A percentile compares a stretch with the other conserved stretches of the same genome.
Conservation (phyloP, 768 basidiomycete genomes). For the Termitomyces bulborhizus region DNA sequence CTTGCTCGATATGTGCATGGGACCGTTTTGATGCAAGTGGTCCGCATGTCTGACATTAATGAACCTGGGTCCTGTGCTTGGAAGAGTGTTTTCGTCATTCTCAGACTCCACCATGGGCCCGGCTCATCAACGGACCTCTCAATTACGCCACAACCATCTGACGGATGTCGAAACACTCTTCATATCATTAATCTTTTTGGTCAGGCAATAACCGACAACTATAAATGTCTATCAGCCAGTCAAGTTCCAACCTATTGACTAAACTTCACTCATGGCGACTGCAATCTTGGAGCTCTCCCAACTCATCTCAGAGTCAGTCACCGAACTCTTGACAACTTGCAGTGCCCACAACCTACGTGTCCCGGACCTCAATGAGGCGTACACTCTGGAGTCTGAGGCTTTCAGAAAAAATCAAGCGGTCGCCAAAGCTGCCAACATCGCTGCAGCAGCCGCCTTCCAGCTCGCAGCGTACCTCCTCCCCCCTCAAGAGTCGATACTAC, state of each 20-base stretch:
- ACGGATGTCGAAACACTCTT: background rate
- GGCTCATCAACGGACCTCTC: background rate
- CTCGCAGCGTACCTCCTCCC: conserved; percentile 22
- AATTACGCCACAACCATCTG: background rate
- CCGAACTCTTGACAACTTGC: conserved; percentile 19
- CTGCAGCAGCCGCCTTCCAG: conserved; percentile 27
- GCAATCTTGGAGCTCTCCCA: conserved; percentile 10
- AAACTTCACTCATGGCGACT: conserved; percentile 1
- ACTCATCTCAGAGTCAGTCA: conserved; percentile 15
- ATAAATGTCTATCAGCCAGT: background rate
- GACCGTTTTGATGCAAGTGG: background rate
- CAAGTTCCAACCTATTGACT: background rate
- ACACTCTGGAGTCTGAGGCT: conserved; percentile 19
- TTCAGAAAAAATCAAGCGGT: conserved; percentile 22
- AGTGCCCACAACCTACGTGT: conserved; percentile 10
- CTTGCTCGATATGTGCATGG: background rate
- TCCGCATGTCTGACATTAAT: too few species aligned
- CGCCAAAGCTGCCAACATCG: conserved; percentile 21
- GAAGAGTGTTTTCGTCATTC: background rate
- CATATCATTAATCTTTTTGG: too few species aligned
- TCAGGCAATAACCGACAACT: too few species aligned
- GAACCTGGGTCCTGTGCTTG: background rate
- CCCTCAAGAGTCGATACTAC: conserved; percentile 18
- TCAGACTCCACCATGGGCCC: background rate
- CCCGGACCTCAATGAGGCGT: conserved; percentile 21